Percentiles rank a stretch among this genome's conserved stretches.
phyloP scores from a whole-genome alignment of 306 rosid species.

The Vigna nakashimae region DNA sequence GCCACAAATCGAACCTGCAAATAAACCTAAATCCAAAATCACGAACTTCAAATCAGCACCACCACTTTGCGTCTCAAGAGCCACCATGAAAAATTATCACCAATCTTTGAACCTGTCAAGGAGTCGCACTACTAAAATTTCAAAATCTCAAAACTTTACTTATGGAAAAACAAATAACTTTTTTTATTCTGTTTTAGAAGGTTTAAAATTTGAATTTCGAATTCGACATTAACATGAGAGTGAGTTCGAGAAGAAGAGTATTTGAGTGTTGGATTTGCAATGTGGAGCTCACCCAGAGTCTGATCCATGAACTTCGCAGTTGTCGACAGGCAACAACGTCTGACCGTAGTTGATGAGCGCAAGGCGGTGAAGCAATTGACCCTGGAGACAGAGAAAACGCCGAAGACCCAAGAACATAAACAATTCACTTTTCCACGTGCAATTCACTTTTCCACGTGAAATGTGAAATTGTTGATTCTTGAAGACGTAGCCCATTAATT shows the following conservation, averaged over 20 bases:
- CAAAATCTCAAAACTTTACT: constrained; percentile 26
- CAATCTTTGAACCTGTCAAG: too few relatives aligned
- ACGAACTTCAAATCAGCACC: too few relatives aligned
- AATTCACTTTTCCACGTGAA: too few relatives aligned
- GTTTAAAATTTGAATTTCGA: constrained; percentile 42
- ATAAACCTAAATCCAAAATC: too few relatives aligned
- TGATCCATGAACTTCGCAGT: constrained; percentile 68
- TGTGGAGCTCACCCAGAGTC: constrained; percentile 88
- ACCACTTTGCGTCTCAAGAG: too few relatives aligned
- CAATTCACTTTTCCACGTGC: too few relatives aligned
- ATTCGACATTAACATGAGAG: constrained; percentile 43
- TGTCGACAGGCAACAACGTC: constrained; percentile 69
- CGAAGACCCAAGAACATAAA: not conserved
- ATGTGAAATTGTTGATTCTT: too few relatives aligned
- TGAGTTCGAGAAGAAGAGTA: constrained; percentile 17
- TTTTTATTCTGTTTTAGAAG: constrained; percentile 2
- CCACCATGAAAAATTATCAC: too few relatives aligned
- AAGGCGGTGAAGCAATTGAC: constrained; percentile 61
- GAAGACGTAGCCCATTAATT: too few relatives aligned
- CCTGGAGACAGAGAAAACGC: constrained; percentile 57
- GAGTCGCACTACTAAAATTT: constrained; percentile 8
- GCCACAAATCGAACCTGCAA: too few relatives aligned
- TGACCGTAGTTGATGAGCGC: constrained; percentile 47
- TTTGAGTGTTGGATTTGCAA: constrained; percentile 45
- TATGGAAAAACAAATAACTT: not conserved